Percentiles rank a stretch among this genome's conserved stretches.
phyloP scores from a whole-genome alignment of 768 basidiomycete species.

The Rhodocollybia butyracea region DNA sequence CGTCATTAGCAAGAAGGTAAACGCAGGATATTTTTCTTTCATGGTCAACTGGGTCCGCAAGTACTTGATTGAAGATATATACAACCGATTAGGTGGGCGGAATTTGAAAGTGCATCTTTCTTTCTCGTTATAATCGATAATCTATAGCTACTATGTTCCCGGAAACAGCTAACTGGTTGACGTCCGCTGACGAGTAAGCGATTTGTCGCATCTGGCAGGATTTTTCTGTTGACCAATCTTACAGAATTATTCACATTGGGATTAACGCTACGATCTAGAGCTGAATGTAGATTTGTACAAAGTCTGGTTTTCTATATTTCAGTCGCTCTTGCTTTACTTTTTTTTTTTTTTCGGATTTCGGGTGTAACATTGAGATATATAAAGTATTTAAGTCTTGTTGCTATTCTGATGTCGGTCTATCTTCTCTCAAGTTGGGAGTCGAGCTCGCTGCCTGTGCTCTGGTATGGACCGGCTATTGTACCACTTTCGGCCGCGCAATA shows the following conservation, averaged over 20 bases:
- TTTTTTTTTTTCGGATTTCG: no score
- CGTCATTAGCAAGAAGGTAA: constrained; percentile 39
- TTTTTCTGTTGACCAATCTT: neutral
- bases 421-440: no score
- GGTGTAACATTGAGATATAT: no score
- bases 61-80: constrained; percentile 59
- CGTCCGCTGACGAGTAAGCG: constrained; percentile 52
- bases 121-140: neutral
- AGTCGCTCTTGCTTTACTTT: no score
- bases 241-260: constrained; percentile 55
- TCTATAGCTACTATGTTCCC: constrained; percentile 55
- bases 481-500: no score
- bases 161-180: constrained; percentile 56
- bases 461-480: no score
- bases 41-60: constrained; percentile 41
- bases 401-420: no score
- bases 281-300: neutral
- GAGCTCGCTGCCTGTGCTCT: no score
- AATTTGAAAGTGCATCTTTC: constrained; percentile 1
- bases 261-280: constrained; percentile 48
- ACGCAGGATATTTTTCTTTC: constrained; percentile 28
- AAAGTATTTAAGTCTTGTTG: no score
- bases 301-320: no score
- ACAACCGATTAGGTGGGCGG: constrained; percentile 53
- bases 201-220: neutral